phyloP scores from a whole-genome alignment of 768 basidiomycete genomes.

The Vishniacozyma victoriae region DNA sequence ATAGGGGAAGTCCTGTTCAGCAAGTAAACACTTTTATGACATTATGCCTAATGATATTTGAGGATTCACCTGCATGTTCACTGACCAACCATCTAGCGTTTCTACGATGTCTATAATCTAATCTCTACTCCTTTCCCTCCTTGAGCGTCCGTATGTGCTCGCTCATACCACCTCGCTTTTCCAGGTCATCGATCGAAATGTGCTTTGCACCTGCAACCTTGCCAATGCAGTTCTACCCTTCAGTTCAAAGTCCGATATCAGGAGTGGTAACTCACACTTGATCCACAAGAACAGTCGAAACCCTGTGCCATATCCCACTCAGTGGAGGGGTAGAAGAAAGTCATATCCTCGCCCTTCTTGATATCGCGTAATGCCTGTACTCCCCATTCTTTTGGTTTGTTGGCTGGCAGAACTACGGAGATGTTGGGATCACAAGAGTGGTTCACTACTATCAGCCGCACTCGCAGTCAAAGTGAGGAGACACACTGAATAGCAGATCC shows the following conservation, averaged over 20 bases:
- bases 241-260: background rate
- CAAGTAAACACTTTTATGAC: no score
- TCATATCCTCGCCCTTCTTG: constrained; percentile 49
- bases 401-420: constrained; percentile 54
- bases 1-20: background rate
- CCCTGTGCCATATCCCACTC: constrained; percentile 66
- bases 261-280: constrained; percentile 43
- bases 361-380: constrained; percentile 51
- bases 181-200: constrained; percentile 48
- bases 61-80: no score
- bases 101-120: no score
- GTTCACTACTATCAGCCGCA: constrained; percentile 50
- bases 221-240: constrained; percentile 51
- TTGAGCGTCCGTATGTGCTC: constrained; percentile 52
- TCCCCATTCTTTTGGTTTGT: constrained; percentile 52
- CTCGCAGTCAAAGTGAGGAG: background rate
- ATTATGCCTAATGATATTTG: no score
- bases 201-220: constrained; percentile 53
- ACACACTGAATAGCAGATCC: constrained; percentile 58
- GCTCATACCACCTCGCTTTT: constrained; percentile 49
- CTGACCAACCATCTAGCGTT: no score
- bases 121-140: no score
- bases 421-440: constrained; percentile 62
- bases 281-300: constrained; percentile 56
- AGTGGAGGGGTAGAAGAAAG: constrained; percentile 63